A percentile compares a stretch with the other conserved stretches of the same genome.
Evolutionary conservation across 2,329 filamentous ascomycete species (phyloP).

Genomic region (Beauveria sp.): DNA sequence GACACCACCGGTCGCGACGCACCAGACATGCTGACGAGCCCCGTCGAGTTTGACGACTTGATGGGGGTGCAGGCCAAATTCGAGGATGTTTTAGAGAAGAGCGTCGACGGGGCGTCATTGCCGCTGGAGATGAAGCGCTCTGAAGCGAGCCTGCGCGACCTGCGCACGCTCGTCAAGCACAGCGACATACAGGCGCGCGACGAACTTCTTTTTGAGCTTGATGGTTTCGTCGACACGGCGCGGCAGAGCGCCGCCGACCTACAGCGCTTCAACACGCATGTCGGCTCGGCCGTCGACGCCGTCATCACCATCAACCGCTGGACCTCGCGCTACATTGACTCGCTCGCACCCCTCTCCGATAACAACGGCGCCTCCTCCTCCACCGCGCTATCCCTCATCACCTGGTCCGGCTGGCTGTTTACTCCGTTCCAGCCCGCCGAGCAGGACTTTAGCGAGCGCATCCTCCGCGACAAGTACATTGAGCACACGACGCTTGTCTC

Average conservation of each 20-base stretch:
- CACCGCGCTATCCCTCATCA: conserved; percentile 28
- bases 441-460: conserved; percentile 37
- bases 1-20: not conserved
- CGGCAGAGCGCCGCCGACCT: conserved; percentile 57
- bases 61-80: conserved; percentile 70
- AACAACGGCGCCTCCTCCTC: conserved; percentile 17
- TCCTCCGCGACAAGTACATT: conserved; percentile 66
- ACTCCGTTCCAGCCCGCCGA: conserved; percentile 57
- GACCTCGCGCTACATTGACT: conserved; percentile 63
- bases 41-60: conserved; percentile 64
- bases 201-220: conserved; percentile 68
- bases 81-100: conserved; percentile 64
- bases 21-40: conserved; percentile 20
- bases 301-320: conserved; percentile 69
- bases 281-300: conserved; percentile 65
- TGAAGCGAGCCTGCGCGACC: conserved; percentile 65
- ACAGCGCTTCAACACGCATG: conserved; percentile 67
- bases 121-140: conserved; percentile 74
- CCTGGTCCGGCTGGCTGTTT: conserved; percentile 38
- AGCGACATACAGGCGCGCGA: conserved; percentile 60
- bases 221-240: conserved; percentile 65
- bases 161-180: conserved; percentile 64
- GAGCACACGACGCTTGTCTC: conserved; percentile 63
- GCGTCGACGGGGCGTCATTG: conserved; percentile 56
- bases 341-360: conserved; percentile 35